Evolutionary conservation across 2,329 filamentous ascomycete species (phyloP).

Genomic region (Trichoderma polysporum): DNA sequence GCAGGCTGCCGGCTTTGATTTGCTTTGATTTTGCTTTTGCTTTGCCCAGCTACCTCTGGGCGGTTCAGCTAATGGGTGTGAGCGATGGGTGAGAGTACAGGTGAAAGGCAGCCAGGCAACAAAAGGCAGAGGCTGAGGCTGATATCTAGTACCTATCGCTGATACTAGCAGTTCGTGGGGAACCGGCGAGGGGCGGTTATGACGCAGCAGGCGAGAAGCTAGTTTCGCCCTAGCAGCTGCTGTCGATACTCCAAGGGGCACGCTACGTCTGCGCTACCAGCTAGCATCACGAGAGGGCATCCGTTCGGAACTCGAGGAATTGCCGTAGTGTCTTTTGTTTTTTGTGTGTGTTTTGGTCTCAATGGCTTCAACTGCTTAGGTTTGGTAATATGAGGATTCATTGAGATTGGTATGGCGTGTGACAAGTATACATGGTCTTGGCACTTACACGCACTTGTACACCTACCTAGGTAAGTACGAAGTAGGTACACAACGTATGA

Average conservation of each 20-base stretch:
- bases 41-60: background rate
- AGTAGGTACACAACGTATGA: background rate
- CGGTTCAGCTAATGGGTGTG: background rate
- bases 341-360: background rate
- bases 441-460: background rate
- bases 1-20: background rate
- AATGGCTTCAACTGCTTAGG: background rate
- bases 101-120: background rate
- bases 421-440: background rate
- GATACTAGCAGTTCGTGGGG: conserved; percentile 12
- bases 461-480: background rate
- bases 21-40: no score
- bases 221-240: conserved; percentile 5
- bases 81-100: background rate
- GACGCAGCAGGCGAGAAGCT: conserved; percentile 21
- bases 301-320: background rate
- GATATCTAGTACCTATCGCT: conserved; percentile 3
- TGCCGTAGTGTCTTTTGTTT: background rate
- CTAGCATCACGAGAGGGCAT: background rate
- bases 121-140: conserved; percentile 7
- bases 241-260: conserved; percentile 14
- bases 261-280: conserved; percentile 4
- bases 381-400: background rate
- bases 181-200: conserved; percentile 24
- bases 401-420: background rate